Base-by-base conservation (phyloP, 169 alveolate species). In the Eimeria maxima region DNA sequence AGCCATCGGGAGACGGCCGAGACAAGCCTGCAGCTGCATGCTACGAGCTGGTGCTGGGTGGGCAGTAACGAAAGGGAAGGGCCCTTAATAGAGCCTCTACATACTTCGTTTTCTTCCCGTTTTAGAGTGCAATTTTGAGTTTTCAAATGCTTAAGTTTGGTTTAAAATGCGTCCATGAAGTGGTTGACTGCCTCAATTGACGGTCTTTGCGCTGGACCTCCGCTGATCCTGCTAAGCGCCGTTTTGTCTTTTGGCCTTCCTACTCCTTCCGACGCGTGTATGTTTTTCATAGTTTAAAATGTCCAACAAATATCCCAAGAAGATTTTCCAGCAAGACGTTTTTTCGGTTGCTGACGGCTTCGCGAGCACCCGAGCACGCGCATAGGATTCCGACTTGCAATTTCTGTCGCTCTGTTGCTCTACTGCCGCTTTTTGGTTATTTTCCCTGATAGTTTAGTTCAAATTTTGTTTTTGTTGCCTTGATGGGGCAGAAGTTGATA, bases 1-100 rank as follows among this genome's bases (percentile, higher is more conserved):
- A 78, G 44, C 8, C 29, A n/a, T 78, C 67, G 65, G 88, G 88
- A 47, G 65, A 45, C 88, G 88, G 67, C 67, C 88, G 88, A 78
- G 88, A 78, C 88, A 24, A 47, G 45, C 67, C 88, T 6, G 65
- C 42, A 44, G 67, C 67, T n/a, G 88, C 88, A 78, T 45, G 88
- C 88, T 44, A 7, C 10, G 67, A 78, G 45, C 67, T 2, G 88
- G 45, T n/a, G 88, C 44, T 42, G 38, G 88, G 67, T 20, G 88
- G 24, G 65, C 4, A 3, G 71, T n/a, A n/a, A 6, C 76, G 50
- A 0, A 22, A 20, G 38, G 76, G 10, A 38, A 63, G 55, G 3
- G 29, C 69, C 7, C 4, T 24, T 45, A 7, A 14, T 53, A 3
- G 60, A 55, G 18, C 42, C 90, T 18, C 13, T 38, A 10, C 3